Evolutionary conservation across 106 monocot genomes (phyloP).

Genomic region (Hemerocallis citrina): DNA sequence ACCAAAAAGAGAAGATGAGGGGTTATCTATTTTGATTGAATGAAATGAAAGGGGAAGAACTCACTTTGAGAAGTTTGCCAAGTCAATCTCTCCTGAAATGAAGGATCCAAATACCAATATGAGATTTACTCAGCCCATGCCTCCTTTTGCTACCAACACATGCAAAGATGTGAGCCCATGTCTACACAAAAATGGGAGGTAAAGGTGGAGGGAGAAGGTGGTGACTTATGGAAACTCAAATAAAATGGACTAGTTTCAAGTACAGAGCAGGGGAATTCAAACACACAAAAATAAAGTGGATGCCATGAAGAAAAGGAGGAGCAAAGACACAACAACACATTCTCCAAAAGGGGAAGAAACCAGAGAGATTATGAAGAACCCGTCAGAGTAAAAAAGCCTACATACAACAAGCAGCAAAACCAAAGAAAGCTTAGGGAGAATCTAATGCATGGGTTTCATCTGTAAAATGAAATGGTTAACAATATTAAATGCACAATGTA

Average conservation of each 20-base stretch:
- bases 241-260: not conserved
- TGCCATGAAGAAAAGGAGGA: conserved; percentile 5
- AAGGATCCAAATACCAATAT: too few relatives aligned
- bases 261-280: not conserved
- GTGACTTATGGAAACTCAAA: too few relatives aligned
- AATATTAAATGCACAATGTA: not conserved
- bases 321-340: not conserved
- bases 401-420: conserved; percentile 1
- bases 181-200: not conserved
- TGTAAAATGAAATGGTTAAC: conserved; percentile 31
- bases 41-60: not conserved
- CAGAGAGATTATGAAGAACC: not conserved
- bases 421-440: conserved; percentile 16
- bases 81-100: too few relatives aligned
- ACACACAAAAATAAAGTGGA: conserved; percentile 1
- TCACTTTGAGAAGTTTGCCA: too few relatives aligned
- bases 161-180: not conserved
- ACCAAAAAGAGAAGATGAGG: too few relatives aligned
- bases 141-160: conserved; percentile 1
- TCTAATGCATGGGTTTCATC: conserved; percentile 37
- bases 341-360: conserved; percentile 1
- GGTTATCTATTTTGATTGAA: too few relatives aligned
- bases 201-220: not conserved
- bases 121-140: too few relatives aligned
- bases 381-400: conserved; percentile 1